Percentiles rank a stretch among this genome's conserved stretches.
Conservation (phyloP, 257 asterid genomes). For the Fraxinus cuspidata region DNA sequence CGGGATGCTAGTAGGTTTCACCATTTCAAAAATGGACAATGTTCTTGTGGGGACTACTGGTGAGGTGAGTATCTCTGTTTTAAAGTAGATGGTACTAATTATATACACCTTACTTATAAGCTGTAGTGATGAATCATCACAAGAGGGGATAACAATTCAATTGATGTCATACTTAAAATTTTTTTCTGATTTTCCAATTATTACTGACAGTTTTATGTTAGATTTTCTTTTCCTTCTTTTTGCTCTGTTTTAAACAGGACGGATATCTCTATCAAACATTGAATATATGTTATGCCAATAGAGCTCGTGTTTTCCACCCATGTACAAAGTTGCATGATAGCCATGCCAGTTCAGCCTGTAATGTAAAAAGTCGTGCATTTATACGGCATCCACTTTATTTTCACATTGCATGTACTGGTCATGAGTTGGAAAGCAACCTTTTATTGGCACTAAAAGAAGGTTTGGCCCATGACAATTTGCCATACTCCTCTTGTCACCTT, state of each 20-base stretch:
- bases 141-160: neutral
- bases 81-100: neutral
- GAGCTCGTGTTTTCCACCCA: neutral
- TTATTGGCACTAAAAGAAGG: too few relatives aligned
- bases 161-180: neutral
- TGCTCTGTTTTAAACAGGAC: neutral
- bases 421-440: neutral
- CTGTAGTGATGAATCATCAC: neutral
- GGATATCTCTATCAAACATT: too few relatives aligned
- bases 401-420: too few relatives aligned
- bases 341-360: neutral
- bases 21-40: constrained; percentile 68
- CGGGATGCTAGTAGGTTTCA: constrained; percentile 82
- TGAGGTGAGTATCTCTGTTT: constrained; percentile 27
- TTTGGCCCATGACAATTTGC: neutral
- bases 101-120: neutral
- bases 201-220: neutral
- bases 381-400: neutral
- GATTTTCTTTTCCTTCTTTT: neutral
- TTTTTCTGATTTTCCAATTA: neutral
- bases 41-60: constrained; percentile 93
- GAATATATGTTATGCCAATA: neutral
- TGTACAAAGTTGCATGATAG: neutral
- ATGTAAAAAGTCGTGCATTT: neutral
- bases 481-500: neutral